Percentiles rank a stretch among this genome's conserved stretches.
These are phyloP conservation scores for Pichia manshurica DNA, from an alignment of 805 yeast genomes.

Conservation along the genomic window DNA sequence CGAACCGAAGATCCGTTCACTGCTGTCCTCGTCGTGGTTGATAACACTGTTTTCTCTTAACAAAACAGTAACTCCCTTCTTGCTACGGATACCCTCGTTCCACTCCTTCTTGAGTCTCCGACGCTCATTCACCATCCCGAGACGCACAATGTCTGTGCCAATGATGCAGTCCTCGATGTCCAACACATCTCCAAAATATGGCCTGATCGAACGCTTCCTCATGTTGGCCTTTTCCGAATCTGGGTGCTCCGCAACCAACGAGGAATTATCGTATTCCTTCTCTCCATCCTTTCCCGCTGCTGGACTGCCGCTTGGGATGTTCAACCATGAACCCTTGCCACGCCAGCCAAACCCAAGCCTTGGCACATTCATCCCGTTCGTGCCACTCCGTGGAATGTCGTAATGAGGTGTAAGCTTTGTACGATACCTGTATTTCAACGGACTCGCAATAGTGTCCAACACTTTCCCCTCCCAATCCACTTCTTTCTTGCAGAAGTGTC, in stretches of 20 bases:
- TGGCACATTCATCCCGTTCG: slow-evolving; percentile 36
- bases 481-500: slow-evolving; percentile 46
- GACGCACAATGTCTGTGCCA: slow-evolving; percentile 74
- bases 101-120: slow-evolving; percentile 39
- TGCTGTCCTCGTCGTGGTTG: slow-evolving; percentile 31
- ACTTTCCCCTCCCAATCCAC: slow-evolving; percentile 33
- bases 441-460: slow-evolving; percentile 50
- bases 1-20: slow-evolving; percentile 30
- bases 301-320: slow-evolving; percentile 6
- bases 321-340: slow-evolving; percentile 61
- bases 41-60: slow-evolving; percentile 69
- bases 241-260: slow-evolving; percentile 10
- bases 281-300: background rate
- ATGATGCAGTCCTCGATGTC: slow-evolving; percentile 94
- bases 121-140: slow-evolving; percentile 70
- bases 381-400: slow-evolving; percentile 27
- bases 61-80: slow-evolving; percentile 78
- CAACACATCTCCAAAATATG: slow-evolving; percentile 58
- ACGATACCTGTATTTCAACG: slow-evolving; percentile 69
- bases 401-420: slow-evolving; percentile 97
- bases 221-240: slow-evolving; percentile 8
- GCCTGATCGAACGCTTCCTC: slow-evolving; percentile 17
- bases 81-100: slow-evolving; percentile 26
- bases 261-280: slow-evolving; percentile 5
- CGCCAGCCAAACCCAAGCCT: slow-evolving; percentile 85